Evolutionary conservation across 2,329 filamentous ascomycete species (phyloP), one percentile per base, ranked within the genome.

Genomic region (Fusarium sp.): DNA sequence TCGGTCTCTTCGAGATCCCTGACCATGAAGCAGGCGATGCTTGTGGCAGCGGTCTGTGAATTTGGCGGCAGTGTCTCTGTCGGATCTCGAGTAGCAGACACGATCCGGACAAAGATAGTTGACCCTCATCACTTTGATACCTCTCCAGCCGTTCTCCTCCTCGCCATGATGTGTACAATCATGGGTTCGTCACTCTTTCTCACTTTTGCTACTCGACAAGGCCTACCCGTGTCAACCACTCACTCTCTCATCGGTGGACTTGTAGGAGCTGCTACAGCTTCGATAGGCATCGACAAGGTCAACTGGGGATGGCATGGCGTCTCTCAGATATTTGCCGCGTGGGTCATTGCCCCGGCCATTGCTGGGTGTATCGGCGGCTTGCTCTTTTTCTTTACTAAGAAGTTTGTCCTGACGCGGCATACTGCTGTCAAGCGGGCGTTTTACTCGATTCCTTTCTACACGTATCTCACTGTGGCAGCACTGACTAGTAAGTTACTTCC

Each of bases 1-100:
- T 92, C 89, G 73, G 92, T 94, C 72, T 92, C 91, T 2, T 93
- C 92, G 18, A 86, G 91, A 50, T 93, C 92, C 66, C 81, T 93
- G 62, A 88, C 89, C 18, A 89, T 91, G 80, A 77, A 87, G 68
- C 89, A 92, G 80, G 90, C 89, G 70, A 89, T 90, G 89, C 74
- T 87, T 27, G 80, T 90, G 31, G 89, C 87, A 42, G 85, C 87
- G 57, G 80, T 91, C 66, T 90, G 91, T 82, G 90, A 92, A 79
- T 89, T 92, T 73, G 80, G 85, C 16, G 91, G 91, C 35, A 86
- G 89, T 60, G 83, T 92, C 45, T 87, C 87, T 60, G 89, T 91
- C 31, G 90, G 89, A 22, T 86, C 89, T 47, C 87, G 89, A 70
- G 89, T 90, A 4, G 88, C 90, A 35, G 87, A 89, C 65, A 91